Base-by-base conservation (phyloP, 1,284 basidiomycete genomes). In the Trametes polyzona region DNA sequence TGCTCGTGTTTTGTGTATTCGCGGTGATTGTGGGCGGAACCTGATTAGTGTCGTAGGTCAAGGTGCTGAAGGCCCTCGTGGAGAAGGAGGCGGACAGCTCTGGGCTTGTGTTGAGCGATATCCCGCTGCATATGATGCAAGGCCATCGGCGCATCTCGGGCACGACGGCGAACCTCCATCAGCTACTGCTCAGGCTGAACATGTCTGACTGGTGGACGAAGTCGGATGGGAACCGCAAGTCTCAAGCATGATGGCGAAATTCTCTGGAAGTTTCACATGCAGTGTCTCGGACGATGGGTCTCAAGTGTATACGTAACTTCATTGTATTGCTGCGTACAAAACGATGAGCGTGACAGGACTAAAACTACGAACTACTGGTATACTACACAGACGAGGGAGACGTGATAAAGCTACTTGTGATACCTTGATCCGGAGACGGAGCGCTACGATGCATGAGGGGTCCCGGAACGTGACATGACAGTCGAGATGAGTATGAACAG, bases 61-160 rank as follows among this genome's bases (percentile, higher is more conserved):
- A 68, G 52, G 69, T 70, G n/a, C 59, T 75, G 24, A 67, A 64
- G 27, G 68, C 67, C 23, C 39, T 71, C 32, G 68, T 71, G 1
- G 71, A 74, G 44, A 72, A 70, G 51, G 69, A 66, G 17, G 64
- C 70, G 8, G 64, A 67, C 19, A 56, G 62, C 17, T 65, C 71
- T 3, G 63, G 67, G 27, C 47, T 71, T 4, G 57, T 67, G 26
- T 47, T 64, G 44, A 70, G 67, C 52, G 69, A 70, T 42, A 67
- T 66, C 8, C 67, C 65, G 37, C 52, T 68, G 27, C 67, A 62
- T 26, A 53, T 64, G 30, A 59, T 61, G 36, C 54, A 63, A 19
- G 65, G 65, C 19, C 63, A 61, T 27, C 47, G 32, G 30, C 56
- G 58, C 2, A 59, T 68, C 3, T 64, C 69, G 5, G 69, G 71